Percentiles rank a stretch among this genome's conserved stretches.
Evolutionary conservation across 78 protist species (phyloP).

Genomic region (Dictyostelium intermedium): DNA sequence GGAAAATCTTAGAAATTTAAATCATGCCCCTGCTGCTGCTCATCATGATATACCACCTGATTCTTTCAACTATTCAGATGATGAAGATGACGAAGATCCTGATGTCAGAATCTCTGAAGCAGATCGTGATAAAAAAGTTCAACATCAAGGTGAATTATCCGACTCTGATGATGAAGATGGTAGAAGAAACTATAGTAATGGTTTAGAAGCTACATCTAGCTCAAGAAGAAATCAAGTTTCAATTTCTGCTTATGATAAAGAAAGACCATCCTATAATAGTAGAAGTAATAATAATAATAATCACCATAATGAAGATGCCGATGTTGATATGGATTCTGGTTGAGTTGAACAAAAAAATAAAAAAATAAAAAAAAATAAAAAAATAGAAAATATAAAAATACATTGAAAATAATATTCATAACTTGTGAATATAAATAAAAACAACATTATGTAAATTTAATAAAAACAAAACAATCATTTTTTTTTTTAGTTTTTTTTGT

Average conservation of each 20-base stretch:
- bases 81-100: slow-evolving; percentile 52
- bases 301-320: not conserved
- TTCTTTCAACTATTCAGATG: slow-evolving; percentile 39
- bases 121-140: slow-evolving; percentile 26
- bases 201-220: not conserved
- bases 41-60: slow-evolving; percentile 76
- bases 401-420: not conserved
- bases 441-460: not conserved
- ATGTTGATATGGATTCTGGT: slow-evolving; percentile 21
- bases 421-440: not conserved
- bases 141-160: slow-evolving; percentile 41
- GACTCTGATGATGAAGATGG: slow-evolving; percentile 80
- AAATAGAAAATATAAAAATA: not conserved
- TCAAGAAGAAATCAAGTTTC: slow-evolving; percentile 49
- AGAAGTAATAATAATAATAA: not conserved
- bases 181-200: slow-evolving; percentile 51
- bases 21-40: slow-evolving; percentile 73
- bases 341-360: not conserved
- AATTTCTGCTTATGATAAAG: slow-evolving; percentile 52
- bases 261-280: slow-evolving; percentile 18
- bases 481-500: not conserved
- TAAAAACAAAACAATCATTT: not conserved
- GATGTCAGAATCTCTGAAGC: slow-evolving; percentile 36
- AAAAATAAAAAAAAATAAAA: not conserved
- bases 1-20: slow-evolving; percentile 42